phyloP scores from a whole-genome alignment of 169 alveolate genomes.

The Plasmodium inui region DNA sequence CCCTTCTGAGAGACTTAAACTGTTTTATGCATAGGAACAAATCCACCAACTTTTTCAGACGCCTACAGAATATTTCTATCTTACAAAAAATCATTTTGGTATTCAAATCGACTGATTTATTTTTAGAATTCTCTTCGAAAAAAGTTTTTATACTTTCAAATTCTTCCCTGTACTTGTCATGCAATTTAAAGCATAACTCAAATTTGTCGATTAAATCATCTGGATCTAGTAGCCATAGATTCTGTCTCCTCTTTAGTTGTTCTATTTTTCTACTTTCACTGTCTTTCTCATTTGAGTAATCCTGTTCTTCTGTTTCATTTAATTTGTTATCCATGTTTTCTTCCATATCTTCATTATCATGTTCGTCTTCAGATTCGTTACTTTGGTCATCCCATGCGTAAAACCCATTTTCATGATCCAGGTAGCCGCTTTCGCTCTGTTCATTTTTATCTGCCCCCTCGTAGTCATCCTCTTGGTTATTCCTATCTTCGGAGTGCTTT shows the following conservation, averaged over 20 bases:
- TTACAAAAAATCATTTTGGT: constrained; percentile 96
- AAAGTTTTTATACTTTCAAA: constrained; percentile 92
- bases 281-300: not conserved
- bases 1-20: constrained; percentile 92
- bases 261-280: not conserved
- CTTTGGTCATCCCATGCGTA: constrained; percentile 1
- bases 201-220: constrained; percentile 92
- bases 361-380: constrained; percentile 26
- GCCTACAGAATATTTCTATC: constrained; percentile 96
- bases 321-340: not conserved
- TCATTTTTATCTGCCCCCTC: not conserved
- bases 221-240: constrained; percentile 93
- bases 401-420: constrained; percentile 15
- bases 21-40: constrained; percentile 95
- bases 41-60: constrained; percentile 95
- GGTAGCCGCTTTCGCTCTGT: not conserved
- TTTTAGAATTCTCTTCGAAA: constrained; percentile 93
- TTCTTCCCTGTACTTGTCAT: constrained; percentile 94
- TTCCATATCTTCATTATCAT: constrained; percentile 7
- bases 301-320: not conserved
- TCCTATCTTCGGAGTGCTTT: not conserved
- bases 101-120: constrained; percentile 95
- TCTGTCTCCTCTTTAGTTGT: constrained; percentile 22
- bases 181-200: constrained; percentile 92
- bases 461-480: constrained; percentile 2